A percentile compares a stretch with the other conserved stretches of the same genome.
These are phyloP conservation scores for Metschnikowia picachoensis DNA, from an alignment of 805 yeast genomes.

Conservation along the genomic window DNA sequence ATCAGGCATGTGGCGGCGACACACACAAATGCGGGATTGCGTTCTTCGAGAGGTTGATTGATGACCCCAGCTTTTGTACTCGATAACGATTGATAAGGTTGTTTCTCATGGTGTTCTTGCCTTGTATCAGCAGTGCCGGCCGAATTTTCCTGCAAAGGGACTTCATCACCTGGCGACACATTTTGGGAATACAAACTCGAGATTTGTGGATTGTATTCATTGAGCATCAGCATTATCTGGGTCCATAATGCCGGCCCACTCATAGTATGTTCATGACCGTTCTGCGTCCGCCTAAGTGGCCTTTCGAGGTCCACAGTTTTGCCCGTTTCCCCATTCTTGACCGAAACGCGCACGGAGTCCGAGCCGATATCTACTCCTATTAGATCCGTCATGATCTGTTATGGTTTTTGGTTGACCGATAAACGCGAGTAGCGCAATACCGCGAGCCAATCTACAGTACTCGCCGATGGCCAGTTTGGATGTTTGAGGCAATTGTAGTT, in stretches of 20 bases:
- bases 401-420: too few relatives aligned
- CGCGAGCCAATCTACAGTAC: too few relatives aligned
- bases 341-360: conserved; percentile 43
- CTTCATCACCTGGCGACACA: too few relatives aligned
- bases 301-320: conserved; percentile 7
- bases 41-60: too few relatives aligned
- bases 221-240: conserved; percentile 9
- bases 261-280: conserved; percentile 14
- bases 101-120: neutral
- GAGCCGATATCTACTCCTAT: conserved; percentile 54
- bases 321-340: conserved; percentile 15
- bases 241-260: conserved; percentile 12
- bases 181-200: too few relatives aligned
- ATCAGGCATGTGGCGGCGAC: conserved; percentile 59
- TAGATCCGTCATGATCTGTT: conserved; percentile 4
- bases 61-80: too few relatives aligned
- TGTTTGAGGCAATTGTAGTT: too few relatives aligned
- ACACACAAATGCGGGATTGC: conserved; percentile 15
- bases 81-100: too few relatives aligned
- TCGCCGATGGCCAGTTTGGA: too few relatives aligned
- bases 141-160: too few relatives aligned
- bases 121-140: neutral
- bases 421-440: too few relatives aligned
- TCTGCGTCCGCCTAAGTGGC: conserved; percentile 6
- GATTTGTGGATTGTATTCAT: neutral